Evolutionary conservation across 208 protist species (phyloP).

Genomic region (Zelonia costaricensis): DNA sequence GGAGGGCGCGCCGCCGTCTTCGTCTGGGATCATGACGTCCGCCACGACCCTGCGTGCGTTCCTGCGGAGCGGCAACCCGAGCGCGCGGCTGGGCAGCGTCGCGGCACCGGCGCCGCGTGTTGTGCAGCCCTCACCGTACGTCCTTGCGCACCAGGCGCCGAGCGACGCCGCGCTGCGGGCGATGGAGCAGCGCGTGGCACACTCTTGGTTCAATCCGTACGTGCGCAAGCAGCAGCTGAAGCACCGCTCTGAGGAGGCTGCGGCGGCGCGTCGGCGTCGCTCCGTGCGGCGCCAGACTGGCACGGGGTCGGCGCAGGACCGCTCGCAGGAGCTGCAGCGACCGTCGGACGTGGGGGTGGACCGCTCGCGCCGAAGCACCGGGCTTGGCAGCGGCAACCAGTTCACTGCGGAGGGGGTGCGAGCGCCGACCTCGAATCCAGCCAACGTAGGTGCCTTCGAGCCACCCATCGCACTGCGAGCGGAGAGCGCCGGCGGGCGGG

Average conservation of each 20-base stretch:
- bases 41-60: too few relatives aligned
- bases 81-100: too few relatives aligned
- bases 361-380: too few relatives aligned
- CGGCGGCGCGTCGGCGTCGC: conserved; percentile 6
- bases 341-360: too few relatives aligned
- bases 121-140: too few relatives aligned
- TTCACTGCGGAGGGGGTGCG: not conserved
- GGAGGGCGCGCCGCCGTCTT: too few relatives aligned
- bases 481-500: not conserved
- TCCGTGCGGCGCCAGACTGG: too few relatives aligned
- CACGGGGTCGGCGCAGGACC: too few relatives aligned
- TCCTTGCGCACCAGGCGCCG: not conserved
- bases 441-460: not conserved
- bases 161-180: conserved; percentile 27
- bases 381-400: too few relatives aligned
- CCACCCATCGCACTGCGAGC: not conserved
- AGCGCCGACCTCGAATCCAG: not conserved
- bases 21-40: too few relatives aligned
- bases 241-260: conserved; percentile 12
- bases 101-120: too few relatives aligned
- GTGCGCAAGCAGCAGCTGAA: conserved; percentile 49
- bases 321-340: not conserved
- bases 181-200: conserved; percentile 61
- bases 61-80: too few relatives aligned
- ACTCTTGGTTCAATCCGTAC: conserved; percentile 81